Base-by-base conservation (phyloP, 2,329 filamentous ascomycete genomes). In the Epichloe gansuensis region DNA sequence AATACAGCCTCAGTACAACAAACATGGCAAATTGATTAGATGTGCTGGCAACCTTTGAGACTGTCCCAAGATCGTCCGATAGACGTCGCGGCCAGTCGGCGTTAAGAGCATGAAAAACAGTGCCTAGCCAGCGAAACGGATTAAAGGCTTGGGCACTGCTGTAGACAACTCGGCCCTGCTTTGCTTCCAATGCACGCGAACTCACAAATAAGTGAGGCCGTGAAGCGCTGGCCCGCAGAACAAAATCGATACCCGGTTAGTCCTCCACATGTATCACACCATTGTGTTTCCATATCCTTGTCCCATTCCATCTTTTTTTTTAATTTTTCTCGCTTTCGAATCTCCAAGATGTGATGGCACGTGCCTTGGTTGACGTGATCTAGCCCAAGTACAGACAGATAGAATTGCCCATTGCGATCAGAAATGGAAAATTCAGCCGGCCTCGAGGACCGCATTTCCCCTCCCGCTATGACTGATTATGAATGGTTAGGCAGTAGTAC, bases 401-500 rank as follows among this genome's bases (percentile, higher is more conserved):
- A 50, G 51, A 54, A 49, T 49, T 53, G 54, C 52, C 50, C 51
- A 51, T 52, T 42, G 44, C 39, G 39, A 44, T 53, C 31, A 51
- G 31, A 54, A 53, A 42, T 51, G 25, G 39, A 50, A 50, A 42
- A 50, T 46, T 40, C 49, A 50, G 49, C 41, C 52, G 44, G 21
- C 42, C 39, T 47, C 15, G 31, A 44, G 34, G 21, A 13, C 43
- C n/a, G 3, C 54, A 46, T 31, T 43, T 39, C 39, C n/a, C 44
- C 17, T 41, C 23, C 25, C 47, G 38, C 27, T 38, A 49, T 55
- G 53, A 47, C 54, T 59, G 59, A 66, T 66, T 69, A 71, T 75
- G 71, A 72, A 75, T 71, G 65, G 75, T 75, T 74, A 74, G 69
- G 73, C 67, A 66, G 65, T 67, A 68, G 65, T 73, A 74, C 70